Evolutionary conservation across 768 basidiomycete species (phyloP), one percentile per base, ranked within the genome.

Genomic region (Kwoniella sp.): DNA sequence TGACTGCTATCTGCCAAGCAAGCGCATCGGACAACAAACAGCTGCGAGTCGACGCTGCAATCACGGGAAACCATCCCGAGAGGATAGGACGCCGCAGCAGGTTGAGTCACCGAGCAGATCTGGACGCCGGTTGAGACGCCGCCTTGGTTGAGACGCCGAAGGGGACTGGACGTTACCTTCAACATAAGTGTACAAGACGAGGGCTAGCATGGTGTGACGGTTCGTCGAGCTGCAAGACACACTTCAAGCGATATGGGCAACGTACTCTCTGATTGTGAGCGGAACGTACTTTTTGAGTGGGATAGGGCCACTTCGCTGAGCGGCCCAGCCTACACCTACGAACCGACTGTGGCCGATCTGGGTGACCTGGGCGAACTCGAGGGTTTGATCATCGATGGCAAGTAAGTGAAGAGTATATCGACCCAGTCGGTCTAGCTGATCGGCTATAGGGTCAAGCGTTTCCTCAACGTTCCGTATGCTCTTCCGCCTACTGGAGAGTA

Each of bases 401-500:
- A 33, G 33, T 45, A 20, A 49, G 53, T 34, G 14, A 31, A 14
- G 26, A 17, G 8, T n/a, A n/a, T n/a, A n/a, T n/a, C n/a, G 14
- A 46, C 31, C 0, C 27, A 10, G 0, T 15, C 1, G 15, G 31
- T 23, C 19, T 22, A 28, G 28, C n/a, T 6, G 52, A 53, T n/a
- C 22, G 31, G 14, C 20, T 33, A 17, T 12, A 56, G 46, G 41
- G 51, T 49, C 0, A 38, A 42, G 25, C 47, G 56, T 19, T 57
- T 46, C 44, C 28, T 32, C 34, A 52, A 57, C 11, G 48, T 57
- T 3, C 56, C 56, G 22, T 57, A 51, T 37, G 49, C 49, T 14
- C 20, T 52, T n/a, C 56, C 56, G 12, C 56, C 56, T 12, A 37
- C 31, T 4, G 56, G 56, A 2, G 56, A 46, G 9, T 9, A 50